Evolutionary conservation across 345 rosid species (phyloP).

Genomic region (Hevea brasiliensis): DNA sequence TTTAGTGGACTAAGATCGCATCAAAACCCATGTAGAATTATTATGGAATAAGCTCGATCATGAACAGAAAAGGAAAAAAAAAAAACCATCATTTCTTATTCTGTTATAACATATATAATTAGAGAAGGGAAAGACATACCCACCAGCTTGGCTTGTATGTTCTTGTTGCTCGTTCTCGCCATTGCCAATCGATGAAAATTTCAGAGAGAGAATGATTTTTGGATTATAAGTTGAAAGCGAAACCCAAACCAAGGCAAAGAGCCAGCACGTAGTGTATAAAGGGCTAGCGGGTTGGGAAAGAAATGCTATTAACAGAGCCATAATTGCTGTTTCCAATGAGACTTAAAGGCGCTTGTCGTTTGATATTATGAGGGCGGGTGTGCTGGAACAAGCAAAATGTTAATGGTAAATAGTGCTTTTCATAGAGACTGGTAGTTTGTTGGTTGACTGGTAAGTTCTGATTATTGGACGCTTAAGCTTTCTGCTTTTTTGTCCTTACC

Average conservation of each 20-base stretch:
- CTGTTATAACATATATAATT: neutral
- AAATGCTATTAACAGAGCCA: neutral
- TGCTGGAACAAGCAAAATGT: neutral
- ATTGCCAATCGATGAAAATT: conserved; percentile 17
- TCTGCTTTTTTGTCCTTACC: neutral
- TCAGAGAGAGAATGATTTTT: neutral
- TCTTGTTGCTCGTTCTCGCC: conserved; percentile 60
- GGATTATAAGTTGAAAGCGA: neutral
- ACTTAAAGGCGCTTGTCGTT: too few relatives aligned
- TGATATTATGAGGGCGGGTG: neutral
- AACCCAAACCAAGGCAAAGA: neutral
- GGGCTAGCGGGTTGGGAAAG: neutral
- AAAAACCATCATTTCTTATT: neutral
- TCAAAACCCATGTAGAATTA: neutral
- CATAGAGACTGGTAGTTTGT: conserved; percentile 12
- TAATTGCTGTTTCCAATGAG: neutral
- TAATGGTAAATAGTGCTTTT: neutral
- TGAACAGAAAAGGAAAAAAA: neutral
- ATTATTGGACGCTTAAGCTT: too few relatives aligned
- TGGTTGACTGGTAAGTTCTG: conserved; percentile 12
- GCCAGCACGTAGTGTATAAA: neutral
- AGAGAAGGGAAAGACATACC: conserved; percentile 52
- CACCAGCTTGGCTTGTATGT: conserved; percentile 87
- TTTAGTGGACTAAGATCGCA: neutral
- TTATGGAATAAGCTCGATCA: neutral